These are phyloP conservation scores for Ilex aquifolium DNA, from an alignment of 257 asterid genomes.

Conservation along the genomic window DNA sequence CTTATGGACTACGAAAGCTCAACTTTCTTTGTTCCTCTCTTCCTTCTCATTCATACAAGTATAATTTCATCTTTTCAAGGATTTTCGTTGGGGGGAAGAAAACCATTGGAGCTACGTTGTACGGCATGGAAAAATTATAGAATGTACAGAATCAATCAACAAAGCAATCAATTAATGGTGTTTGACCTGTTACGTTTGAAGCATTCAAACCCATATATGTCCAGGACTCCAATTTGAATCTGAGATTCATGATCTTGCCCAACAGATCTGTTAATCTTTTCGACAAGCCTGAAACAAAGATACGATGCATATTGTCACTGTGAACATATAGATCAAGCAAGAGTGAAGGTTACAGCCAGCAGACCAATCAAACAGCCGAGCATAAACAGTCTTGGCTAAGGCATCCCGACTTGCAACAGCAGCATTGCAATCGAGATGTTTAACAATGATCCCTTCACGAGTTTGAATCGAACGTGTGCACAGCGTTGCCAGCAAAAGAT, in stretches of 20 bases:
- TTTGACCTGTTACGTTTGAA: slow-evolving; percentile 78
- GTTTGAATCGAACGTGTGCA: slow-evolving; percentile 94
- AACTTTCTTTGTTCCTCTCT: no score
- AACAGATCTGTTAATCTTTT: slow-evolving; percentile 86
- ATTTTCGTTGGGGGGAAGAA: no score
- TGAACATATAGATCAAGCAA: slow-evolving; percentile 14
- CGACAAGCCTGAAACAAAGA: slow-evolving; percentile 82
- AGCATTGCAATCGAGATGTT: slow-evolving; percentile 85
- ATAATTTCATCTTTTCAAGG: no score
- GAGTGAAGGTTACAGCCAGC: slow-evolving; percentile 19
- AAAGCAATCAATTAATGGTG: slow-evolving; percentile 6
- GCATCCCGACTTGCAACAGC: slow-evolving; percentile 97
- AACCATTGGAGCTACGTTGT: no score
- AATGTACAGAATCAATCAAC: no score
- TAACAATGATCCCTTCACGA: slow-evolving; percentile 78
- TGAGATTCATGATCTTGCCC: slow-evolving; percentile 92
- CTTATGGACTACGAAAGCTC: no score
- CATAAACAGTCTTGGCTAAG: slow-evolving; percentile 91
- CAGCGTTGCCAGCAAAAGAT: slow-evolving; percentile 73
- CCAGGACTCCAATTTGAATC: slow-evolving; percentile 91
- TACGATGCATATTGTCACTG: slow-evolving; percentile 11
- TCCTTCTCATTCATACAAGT: no score
- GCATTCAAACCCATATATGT: slow-evolving; percentile 98
- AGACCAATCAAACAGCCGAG: slow-evolving; percentile 92
- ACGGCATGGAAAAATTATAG: slow-evolving; percentile 1